A percentile compares a stretch with the other conserved stretches of the same genome.
phyloP scores from a whole-genome alignment of 1,284 basidiomycete species.

The Cryptococcus sp. region DNA sequence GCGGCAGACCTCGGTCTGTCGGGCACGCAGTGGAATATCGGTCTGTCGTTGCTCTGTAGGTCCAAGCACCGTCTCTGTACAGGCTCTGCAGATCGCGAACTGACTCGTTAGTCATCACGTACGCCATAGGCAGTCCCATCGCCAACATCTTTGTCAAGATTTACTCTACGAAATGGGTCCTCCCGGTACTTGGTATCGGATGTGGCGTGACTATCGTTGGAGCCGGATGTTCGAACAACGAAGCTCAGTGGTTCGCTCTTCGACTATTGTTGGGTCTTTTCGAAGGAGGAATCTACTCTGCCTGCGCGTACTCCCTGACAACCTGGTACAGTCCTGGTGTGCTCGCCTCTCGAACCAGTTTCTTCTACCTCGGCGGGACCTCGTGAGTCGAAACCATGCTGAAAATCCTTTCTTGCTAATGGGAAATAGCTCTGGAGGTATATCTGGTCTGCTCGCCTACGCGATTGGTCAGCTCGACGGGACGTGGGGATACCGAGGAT shows the following conservation, averaged over 20 bases:
- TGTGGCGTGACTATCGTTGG: constrained; percentile 16
- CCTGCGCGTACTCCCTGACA: constrained; percentile 19
- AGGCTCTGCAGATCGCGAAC: not conserved
- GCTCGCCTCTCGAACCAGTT: constrained; percentile 14
- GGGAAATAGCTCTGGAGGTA: constrained; percentile 17
- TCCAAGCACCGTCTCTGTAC: not conserved
- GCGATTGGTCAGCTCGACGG: constrained; percentile 30
- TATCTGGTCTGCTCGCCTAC: constrained; percentile 31
- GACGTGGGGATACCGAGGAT: constrained; percentile 21
- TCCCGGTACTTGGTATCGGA: constrained; percentile 11
- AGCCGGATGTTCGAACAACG: constrained; percentile 14
- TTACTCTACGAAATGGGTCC: constrained; percentile 17
- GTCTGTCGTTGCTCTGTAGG: constrained; percentile 26
- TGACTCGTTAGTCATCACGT: constrained; percentile 17
- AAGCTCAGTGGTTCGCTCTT: constrained; percentile 20
- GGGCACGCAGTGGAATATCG: constrained; percentile 23
- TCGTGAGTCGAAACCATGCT: constrained; percentile 8
- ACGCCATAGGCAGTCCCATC: constrained; percentile 19
- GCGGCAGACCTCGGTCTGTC: constrained; percentile 12
- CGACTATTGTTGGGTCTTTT: constrained; percentile 21
- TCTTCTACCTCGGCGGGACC: constrained; percentile 22
- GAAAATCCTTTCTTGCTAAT: no score
- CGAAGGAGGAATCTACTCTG: constrained; percentile 22
- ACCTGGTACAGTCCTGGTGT: constrained; percentile 24
- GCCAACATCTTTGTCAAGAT: constrained; percentile 18